Conservation (phyloP, 2,329 filamentous ascomycete genomes). For the Colletotrichum chrysophilum region DNA sequence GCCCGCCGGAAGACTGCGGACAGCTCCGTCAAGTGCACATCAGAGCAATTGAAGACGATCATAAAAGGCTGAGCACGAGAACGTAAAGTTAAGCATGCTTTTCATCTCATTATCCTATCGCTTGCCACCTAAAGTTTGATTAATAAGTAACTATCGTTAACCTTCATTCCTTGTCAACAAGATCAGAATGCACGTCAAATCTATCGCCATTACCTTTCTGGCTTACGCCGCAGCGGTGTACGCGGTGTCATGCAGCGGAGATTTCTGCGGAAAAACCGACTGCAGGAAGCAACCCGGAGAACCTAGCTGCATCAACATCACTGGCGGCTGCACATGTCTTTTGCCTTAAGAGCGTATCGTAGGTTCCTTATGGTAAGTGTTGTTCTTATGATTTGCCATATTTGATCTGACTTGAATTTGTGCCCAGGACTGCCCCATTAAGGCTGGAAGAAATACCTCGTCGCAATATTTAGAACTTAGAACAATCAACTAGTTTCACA, state of each 20-base stretch:
- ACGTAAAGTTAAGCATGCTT: background rate
- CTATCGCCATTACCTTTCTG: background rate
- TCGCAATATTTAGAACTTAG: background rate
- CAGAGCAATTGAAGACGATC: rapidly evolving
- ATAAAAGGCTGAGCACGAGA: background rate
- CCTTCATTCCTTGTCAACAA: background rate
- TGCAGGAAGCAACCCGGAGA: background rate
- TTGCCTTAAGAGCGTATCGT: background rate
- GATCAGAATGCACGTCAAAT: background rate
- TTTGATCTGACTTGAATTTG: background rate
- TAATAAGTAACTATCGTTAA: background rate
- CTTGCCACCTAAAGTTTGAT: background rate
- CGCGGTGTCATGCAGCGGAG: background rate
- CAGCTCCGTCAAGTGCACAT: background rate
- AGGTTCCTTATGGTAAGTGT: background rate
- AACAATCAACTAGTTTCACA: background rate
- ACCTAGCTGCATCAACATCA: background rate
- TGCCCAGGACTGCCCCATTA: background rate
- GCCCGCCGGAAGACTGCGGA: background rate
- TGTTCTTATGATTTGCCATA: background rate
- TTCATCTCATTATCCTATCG: background rate
- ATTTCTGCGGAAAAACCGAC: background rate
- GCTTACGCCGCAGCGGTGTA: background rate
- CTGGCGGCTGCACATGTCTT: background rate
- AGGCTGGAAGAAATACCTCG: background rate